These are phyloP conservation scores for Peronospora destructor DNA, from an alignment of 352 stramenopile genomes.

Conservation along the genomic window DNA sequence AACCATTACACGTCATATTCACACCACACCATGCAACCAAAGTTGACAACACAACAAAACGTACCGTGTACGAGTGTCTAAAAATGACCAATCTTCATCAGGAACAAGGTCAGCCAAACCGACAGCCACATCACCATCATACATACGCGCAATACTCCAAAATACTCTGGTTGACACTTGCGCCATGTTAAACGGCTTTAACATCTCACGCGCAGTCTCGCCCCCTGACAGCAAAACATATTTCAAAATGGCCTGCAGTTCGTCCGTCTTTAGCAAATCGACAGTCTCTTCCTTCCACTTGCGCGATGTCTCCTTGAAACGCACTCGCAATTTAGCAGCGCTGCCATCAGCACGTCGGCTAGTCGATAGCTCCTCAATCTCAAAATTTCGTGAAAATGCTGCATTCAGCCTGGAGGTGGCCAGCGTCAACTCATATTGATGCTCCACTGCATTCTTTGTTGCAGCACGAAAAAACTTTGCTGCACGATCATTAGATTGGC, in stretches of 20 bases:
- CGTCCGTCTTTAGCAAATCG: slow-evolving; percentile 50
- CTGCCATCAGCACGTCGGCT: slow-evolving; percentile 19
- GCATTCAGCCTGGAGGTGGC: slow-evolving; percentile 70
- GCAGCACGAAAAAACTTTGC: slow-evolving; percentile 76
- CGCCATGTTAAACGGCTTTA: slow-evolving; percentile 89
- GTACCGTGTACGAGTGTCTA: slow-evolving; percentile 66
- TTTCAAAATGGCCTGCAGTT: slow-evolving; percentile 70
- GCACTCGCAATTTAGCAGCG: slow-evolving; percentile 47
- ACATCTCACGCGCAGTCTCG: slow-evolving; percentile 77
- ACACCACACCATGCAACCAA: not conserved
- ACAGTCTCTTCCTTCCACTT: slow-evolving; percentile 82
- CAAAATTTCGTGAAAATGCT: slow-evolving; percentile 51
- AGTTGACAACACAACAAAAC: not conserved
- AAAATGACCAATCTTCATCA: slow-evolving; percentile 79
- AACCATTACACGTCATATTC: slow-evolving; percentile 6
- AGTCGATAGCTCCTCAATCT: slow-evolving; percentile 37
- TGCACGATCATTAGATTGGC: slow-evolving; percentile 39
- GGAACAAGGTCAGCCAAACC: slow-evolving; percentile 62
- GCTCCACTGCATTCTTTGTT: slow-evolving; percentile 67
- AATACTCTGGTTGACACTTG: slow-evolving; percentile 79
- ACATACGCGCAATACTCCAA: slow-evolving; percentile 77
- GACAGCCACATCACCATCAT: slow-evolving; percentile 59
- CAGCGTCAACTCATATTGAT: slow-evolving; percentile 73
- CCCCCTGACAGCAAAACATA: slow-evolving; percentile 76
- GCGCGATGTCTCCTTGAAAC: slow-evolving; percentile 72